Conservation (phyloP, 768 basidiomycete genomes). For the Kondoa malvinella region DNA sequence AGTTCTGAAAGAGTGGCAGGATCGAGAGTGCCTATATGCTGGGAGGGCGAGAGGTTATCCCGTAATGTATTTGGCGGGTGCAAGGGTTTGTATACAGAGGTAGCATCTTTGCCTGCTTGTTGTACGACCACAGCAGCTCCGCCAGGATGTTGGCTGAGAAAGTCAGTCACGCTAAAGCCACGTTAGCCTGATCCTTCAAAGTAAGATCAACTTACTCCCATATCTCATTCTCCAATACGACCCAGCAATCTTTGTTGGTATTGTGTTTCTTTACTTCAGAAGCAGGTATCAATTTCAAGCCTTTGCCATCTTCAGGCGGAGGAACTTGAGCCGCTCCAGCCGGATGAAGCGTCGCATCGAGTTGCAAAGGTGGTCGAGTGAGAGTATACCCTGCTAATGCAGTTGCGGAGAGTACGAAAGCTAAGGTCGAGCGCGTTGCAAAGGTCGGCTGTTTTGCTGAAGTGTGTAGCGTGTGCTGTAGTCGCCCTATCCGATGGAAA, state of each 20-base stretch:
- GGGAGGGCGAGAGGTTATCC: not conserved
- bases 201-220: slow-evolving; percentile 5
- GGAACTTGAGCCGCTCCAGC: not conserved
- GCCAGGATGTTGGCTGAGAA: slow-evolving; percentile 13
- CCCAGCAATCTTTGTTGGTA: slow-evolving; percentile 9
- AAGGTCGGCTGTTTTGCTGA: not conserved
- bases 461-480: not conserved
- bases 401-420: not conserved
- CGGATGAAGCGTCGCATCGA: not conserved
- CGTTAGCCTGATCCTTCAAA: not conserved
- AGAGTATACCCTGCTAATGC: not conserved
- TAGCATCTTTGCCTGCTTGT: slow-evolving; percentile 14
- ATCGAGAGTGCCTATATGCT: slow-evolving; percentile 1
- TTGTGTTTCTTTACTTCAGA: slow-evolving; percentile 7
- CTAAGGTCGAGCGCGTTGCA: not conserved
- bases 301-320: not conserved
- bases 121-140: slow-evolving; percentile 8
- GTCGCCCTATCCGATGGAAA: not conserved
- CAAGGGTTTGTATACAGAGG: not conserved
- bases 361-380: not conserved
- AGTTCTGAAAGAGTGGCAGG: not conserved
- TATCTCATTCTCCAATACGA: slow-evolving; percentile 7
- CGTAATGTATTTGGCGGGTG: slow-evolving; percentile 1
- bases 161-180: slow-evolving; percentile 11
- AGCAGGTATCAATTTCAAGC: not conserved